phyloP scores from a whole-genome alignment of 768 basidiomycete genomes.

The Suillus spraguei region DNA sequence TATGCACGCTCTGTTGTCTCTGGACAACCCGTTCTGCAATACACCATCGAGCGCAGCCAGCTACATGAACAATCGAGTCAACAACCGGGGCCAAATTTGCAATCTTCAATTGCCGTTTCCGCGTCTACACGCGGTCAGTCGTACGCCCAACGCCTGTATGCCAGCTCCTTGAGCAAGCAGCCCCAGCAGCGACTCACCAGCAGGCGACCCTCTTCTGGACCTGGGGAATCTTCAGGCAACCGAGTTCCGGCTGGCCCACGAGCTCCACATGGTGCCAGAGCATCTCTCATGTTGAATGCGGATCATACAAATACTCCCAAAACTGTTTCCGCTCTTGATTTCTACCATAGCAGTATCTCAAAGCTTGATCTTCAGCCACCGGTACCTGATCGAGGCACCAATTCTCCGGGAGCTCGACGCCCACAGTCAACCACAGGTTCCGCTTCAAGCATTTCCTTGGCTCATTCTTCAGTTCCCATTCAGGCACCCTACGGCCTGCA shows the following conservation, averaged over 20 bases:
- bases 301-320: neutral
- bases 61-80: conserved; percentile 4
- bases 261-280: neutral
- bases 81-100: conserved; percentile 8
- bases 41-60: conserved; percentile 24
- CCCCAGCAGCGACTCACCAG: neutral
- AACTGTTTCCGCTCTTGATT: conserved; percentile 14
- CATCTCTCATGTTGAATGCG: neutral
- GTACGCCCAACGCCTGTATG: conserved; percentile 47
- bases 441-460: conserved; percentile 1
- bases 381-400: neutral
- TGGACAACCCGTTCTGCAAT: conserved; percentile 16
- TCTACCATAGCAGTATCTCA: conserved; percentile 22
- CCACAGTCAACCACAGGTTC: conserved; percentile 11
- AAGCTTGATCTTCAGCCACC: conserved; percentile 12
- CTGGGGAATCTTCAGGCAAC: neutral
- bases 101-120: conserved; percentile 10
- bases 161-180: conserved; percentile 36
- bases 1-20: conserved; percentile 19
- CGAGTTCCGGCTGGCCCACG: neutral
- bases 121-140: conserved; percentile 25
- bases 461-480: neutral
- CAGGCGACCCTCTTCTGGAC: conserved; percentile 4
- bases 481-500: too few species aligned
- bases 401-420: neutral